Conservation (phyloP, 1,284 basidiomycete genomes). For the Ustilago sp. region DNA sequence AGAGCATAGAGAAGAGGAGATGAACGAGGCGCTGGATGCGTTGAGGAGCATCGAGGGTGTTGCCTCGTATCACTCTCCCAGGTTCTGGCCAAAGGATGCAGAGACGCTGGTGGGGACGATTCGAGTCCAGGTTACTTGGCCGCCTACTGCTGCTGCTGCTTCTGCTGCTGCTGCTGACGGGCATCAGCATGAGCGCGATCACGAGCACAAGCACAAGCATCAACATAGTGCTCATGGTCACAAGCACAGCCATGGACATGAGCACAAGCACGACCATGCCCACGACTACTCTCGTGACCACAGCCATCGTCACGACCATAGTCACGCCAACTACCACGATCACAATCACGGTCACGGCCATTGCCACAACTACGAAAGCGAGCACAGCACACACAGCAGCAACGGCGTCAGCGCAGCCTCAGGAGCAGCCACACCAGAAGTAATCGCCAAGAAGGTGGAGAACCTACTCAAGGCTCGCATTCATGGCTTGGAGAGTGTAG, state of each 20-base stretch:
- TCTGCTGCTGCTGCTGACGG: conserved; percentile 70
- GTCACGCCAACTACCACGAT: conserved; percentile 2
- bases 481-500: conserved; percentile 53
- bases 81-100: conserved; percentile 97
- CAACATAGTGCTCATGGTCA: conserved; percentile 3
- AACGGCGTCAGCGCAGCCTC: not conserved
- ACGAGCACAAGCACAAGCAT: conserved; percentile 5
- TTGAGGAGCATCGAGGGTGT: conserved; percentile 79
- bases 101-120: conserved; percentile 87
- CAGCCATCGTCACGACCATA: conserved; percentile 28
- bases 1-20: conserved; percentile 75
- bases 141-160: conserved; percentile 73
- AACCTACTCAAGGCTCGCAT: conserved; percentile 53
- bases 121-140: conserved; percentile 68
- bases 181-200: not conserved
- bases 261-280: conserved; percentile 73
- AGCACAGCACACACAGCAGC: conserved; percentile 3
- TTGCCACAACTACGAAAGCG: conserved; percentile 71
- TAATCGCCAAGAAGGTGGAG: conserved; percentile 50
- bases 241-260: conserved; percentile 8
- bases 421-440: conserved; percentile 39
- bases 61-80: conserved; percentile 80
- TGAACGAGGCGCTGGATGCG: conserved; percentile 81
- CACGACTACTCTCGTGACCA: conserved; percentile 72
- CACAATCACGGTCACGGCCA: conserved; percentile 68